These are phyloP conservation scores for Aspergillus luchuensis DNA, from an alignment of 2,329 filamentous ascomycete genomes.

Conservation along the genomic window DNA sequence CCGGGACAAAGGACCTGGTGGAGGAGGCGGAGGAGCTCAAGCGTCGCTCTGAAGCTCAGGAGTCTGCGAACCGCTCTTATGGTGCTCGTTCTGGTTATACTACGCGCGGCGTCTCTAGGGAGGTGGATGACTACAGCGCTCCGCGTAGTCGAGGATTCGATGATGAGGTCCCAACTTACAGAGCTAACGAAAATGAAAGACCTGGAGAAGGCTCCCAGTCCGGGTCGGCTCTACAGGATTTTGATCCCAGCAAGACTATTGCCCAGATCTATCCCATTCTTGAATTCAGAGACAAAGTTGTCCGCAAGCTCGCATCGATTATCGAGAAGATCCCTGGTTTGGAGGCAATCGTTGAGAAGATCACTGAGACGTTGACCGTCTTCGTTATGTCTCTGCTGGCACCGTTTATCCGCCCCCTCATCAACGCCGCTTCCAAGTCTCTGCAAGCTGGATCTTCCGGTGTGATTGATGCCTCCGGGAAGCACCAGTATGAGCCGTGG, in stretches of 20 bases:
- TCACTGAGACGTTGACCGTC: constrained; percentile 87
- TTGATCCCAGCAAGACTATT: constrained; percentile 76
- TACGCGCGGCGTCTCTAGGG: constrained; percentile 22
- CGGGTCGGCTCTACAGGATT: constrained; percentile 61
- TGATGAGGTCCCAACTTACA: constrained; percentile 39
- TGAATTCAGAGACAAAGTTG: constrained; percentile 89
- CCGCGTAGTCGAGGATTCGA: constrained; percentile 8
- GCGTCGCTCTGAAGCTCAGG: constrained; percentile 63
- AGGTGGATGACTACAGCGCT: constrained; percentile 5
- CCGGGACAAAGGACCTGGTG: constrained; percentile 68
- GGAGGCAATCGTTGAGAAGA: constrained; percentile 86
- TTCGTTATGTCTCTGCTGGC: constrained; percentile 90
- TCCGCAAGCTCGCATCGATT: constrained; percentile 78
- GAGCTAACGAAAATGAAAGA: constrained; percentile 28
- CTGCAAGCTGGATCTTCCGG: constrained; percentile 83
- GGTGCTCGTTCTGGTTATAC: constrained; percentile 34
- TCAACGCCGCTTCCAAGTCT: constrained; percentile 78
- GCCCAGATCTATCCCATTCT: constrained; percentile 92
- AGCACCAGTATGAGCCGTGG: constrained; percentile 79
- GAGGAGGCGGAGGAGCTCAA: constrained; percentile 66
- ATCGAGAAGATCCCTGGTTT: constrained; percentile 92
- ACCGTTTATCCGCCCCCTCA: constrained; percentile 89
- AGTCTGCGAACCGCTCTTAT: constrained; percentile 57
- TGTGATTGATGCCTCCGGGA: constrained; percentile 66
- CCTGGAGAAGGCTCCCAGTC: constrained; percentile 4